Conservation (phyloP, 192 early-diverging fungal genomes). For the Entomortierella parvispora region DNA sequence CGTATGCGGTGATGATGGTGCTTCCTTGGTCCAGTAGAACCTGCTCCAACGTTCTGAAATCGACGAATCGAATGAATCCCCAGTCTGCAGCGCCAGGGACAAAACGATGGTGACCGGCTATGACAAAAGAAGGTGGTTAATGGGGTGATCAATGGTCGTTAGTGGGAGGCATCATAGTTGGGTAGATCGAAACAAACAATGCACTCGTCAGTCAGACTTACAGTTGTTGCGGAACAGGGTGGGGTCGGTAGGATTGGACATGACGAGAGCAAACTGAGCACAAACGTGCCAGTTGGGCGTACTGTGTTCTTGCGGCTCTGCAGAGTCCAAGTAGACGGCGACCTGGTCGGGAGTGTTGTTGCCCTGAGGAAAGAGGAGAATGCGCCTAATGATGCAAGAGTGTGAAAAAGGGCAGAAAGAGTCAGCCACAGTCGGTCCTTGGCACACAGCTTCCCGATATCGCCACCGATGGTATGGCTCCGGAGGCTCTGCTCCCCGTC, state of each 20-base stretch:
- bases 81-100: conserved; percentile 87
- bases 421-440: not conserved
- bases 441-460: no score
- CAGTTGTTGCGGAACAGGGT: conserved; percentile 61
- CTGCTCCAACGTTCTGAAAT: conserved; percentile 57
- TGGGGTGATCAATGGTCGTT: not conserved
- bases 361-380: conserved; percentile 91
- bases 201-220: conserved; percentile 38
- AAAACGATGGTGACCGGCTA: conserved; percentile 84
- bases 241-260: conserved; percentile 80
- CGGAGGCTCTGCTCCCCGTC: not conserved
- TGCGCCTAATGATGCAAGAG: conserved; percentile 65
- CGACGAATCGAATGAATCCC: conserved; percentile 90
- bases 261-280: conserved; percentile 80
- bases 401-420: not conserved
- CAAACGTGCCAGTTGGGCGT: conserved; percentile 82
- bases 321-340: conserved; percentile 89
- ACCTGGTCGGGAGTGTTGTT: conserved; percentile 76
- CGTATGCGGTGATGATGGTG: conserved; percentile 72
- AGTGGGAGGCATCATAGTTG: not conserved
- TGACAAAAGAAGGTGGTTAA: conserved; percentile 3
- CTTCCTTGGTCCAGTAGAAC: conserved; percentile 73
- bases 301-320: conserved; percentile 68
- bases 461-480: no score
- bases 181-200: not conserved